phyloP scores from a whole-genome alignment of 768 basidiomycete species.

The Chiua virens region DNA sequence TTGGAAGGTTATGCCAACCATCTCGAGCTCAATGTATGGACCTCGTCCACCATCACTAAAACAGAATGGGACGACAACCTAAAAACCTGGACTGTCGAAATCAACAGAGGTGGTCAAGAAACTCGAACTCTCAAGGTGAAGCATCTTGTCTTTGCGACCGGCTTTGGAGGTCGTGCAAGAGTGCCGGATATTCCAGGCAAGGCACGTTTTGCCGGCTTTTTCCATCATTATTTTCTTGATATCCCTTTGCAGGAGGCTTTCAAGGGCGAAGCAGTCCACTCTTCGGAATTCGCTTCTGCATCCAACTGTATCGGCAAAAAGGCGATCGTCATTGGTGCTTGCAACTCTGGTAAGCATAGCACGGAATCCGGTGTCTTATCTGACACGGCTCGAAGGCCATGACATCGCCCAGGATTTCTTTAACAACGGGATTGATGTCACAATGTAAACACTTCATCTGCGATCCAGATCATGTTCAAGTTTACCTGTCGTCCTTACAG shows the following conservation, averaged over 20 bases:
- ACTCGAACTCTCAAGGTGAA: constrained; percentile 40
- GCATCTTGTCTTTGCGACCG: constrained; percentile 59
- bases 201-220: constrained; percentile 22
- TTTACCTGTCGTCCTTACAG: constrained; percentile 9
- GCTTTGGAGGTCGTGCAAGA: constrained; percentile 45
- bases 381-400: constrained; percentile 25
- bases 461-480: not conserved
- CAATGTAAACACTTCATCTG: constrained; percentile 15
- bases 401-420: constrained; percentile 40
- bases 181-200: constrained; percentile 46
- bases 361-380: not conserved
- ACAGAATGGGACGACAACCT: constrained; percentile 38
- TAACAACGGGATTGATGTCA: constrained; percentile 30
- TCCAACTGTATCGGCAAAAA: constrained; percentile 57
- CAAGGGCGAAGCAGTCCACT: constrained; percentile 57
- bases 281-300: constrained; percentile 48
- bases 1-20: constrained; percentile 59
- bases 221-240: not conserved
- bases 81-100: constrained; percentile 46
- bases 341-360: constrained; percentile 49
- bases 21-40: constrained; percentile 67
- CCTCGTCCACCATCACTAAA: constrained; percentile 42
- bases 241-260: constrained; percentile 40
- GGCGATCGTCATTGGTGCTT: constrained; percentile 67
- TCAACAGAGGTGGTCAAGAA: constrained; percentile 34